A percentile compares a stretch with the other conserved stretches of the same genome.
phyloP scores from a whole-genome alignment of 495 filamentous ascomycete species.

The Aspergillus hancockii region DNA sequence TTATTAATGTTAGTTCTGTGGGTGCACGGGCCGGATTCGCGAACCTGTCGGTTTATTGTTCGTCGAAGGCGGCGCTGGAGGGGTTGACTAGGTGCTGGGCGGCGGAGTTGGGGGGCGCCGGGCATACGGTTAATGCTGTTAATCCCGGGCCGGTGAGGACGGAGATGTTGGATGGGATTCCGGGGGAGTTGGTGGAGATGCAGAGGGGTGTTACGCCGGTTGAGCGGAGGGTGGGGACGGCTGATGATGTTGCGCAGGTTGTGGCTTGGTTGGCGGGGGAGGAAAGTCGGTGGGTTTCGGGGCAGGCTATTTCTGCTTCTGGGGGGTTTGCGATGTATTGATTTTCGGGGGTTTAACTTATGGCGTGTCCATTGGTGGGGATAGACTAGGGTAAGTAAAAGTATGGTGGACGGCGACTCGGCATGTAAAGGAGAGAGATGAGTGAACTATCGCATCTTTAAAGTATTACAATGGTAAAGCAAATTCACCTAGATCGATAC shows the following conservation, averaged over 20 bases:
- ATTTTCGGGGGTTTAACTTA: too few species aligned
- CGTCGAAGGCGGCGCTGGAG: conserved; percentile 51
- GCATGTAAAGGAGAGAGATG: too few species aligned
- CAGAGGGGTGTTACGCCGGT: conserved; percentile 43
- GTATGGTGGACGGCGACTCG: too few species aligned
- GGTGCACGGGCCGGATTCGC: conserved; percentile 42
- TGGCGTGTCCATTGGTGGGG: too few species aligned
- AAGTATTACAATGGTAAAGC: too few species aligned
- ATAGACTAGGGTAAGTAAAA: too few species aligned
- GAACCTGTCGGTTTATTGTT: conserved; percentile 36
- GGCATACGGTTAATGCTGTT: conserved; percentile 47
- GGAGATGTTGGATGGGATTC: conserved; percentile 39
- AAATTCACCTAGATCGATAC: too few species aligned
- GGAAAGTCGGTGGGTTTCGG: conserved; percentile 57
- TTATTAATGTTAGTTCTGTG: conserved; percentile 58
- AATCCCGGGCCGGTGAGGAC: conserved; percentile 43
- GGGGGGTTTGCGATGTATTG: conserved; percentile 38
- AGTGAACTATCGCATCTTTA: too few species aligned
- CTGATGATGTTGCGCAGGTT: conserved; percentile 60
- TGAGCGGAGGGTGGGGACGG: conserved; percentile 48
- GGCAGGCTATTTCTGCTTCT: conserved; percentile 57
- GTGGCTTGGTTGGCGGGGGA: conserved; percentile 53
- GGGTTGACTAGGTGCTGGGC: conserved; percentile 45
- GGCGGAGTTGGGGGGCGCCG: conserved; percentile 40
- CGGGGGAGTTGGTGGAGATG: conserved; percentile 31